Evolutionary conservation across 306 rosid genomes (phyloP).

Genomic region (Inga laurina): DNA sequence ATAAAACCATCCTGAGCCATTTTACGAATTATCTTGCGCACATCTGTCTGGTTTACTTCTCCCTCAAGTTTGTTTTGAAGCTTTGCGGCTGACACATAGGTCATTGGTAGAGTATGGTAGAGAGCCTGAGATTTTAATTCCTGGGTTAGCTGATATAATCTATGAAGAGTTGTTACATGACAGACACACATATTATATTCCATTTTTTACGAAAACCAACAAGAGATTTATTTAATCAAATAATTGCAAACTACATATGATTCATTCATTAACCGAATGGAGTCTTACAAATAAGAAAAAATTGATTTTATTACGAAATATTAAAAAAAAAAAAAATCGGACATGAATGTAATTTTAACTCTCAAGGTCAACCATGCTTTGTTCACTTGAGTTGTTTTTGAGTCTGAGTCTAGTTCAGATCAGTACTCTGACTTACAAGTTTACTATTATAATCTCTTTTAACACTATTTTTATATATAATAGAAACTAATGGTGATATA

Average conservation of each 20-base stretch:
- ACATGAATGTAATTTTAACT: neutral
- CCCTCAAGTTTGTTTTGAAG: constrained; percentile 80
- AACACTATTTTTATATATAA: neutral
- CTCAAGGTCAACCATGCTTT: neutral
- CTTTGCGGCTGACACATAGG: constrained; percentile 65
- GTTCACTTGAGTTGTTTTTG: neutral
- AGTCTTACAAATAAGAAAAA: neutral
- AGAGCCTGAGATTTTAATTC: constrained; percentile 60
- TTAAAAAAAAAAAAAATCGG: neutral
- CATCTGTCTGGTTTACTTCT: constrained; percentile 57
- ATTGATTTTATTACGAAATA: constrained; percentile 16
- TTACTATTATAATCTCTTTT: constrained; percentile 1
- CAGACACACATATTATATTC: neutral
- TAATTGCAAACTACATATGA: neutral
- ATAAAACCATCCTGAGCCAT: constrained; percentile 83
- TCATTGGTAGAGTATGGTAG: constrained; percentile 79
- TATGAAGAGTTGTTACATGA: neutral
- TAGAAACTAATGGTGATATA: neutral
- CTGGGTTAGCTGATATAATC: constrained; percentile 17
- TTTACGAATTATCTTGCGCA: constrained; percentile 72
- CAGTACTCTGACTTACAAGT: neutral
- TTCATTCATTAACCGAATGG: constrained; percentile 19
- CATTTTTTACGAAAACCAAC: neutral
- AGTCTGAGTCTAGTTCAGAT: neutral
- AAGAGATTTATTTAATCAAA: neutral